These are phyloP conservation scores for Macrotyloma uniflorum DNA, from an alignment of 306 rosid genomes.

Conservation along the genomic window DNA sequence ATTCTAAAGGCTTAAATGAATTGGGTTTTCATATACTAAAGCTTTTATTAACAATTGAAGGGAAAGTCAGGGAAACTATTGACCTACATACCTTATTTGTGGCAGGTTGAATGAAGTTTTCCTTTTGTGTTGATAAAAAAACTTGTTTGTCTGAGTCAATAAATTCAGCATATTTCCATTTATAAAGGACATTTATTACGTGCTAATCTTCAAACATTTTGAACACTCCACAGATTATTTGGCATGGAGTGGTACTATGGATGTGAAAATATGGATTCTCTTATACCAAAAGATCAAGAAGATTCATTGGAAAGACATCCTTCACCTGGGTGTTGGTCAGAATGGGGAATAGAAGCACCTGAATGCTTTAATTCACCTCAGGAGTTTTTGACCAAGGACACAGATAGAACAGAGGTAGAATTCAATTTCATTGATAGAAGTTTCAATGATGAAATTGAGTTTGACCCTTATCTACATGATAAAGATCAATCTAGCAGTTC, in stretches of 20 bases:
- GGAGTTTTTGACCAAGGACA: slow-evolving; percentile 40
- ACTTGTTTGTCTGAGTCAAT: not conserved
- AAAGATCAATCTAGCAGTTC: slow-evolving; percentile 60
- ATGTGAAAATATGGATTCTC: slow-evolving; percentile 50
- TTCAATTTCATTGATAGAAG: slow-evolving; percentile 43
- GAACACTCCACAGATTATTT: slow-evolving; percentile 41
- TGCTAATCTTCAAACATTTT: slow-evolving; percentile 27
- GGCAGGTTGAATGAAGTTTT: slow-evolving; percentile 10
- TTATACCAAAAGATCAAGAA: slow-evolving; percentile 55
- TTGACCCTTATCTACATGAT: slow-evolving; percentile 50
- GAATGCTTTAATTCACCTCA: slow-evolving; percentile 46
- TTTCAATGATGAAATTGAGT: slow-evolving; percentile 47
- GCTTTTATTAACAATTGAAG: not conserved
- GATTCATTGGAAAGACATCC: slow-evolving; percentile 58
- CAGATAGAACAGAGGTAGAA: slow-evolving; percentile 41
- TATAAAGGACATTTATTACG: not conserved
- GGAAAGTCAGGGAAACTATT: slow-evolving; percentile 14
- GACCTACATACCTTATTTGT: not conserved
- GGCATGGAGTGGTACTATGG: slow-evolving; percentile 72
- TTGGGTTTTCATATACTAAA: slow-evolving; percentile 4
- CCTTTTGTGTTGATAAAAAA: not conserved
- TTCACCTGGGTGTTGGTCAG: slow-evolving; percentile 69
- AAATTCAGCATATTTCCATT: slow-evolving; percentile 20
- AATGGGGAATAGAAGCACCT: slow-evolving; percentile 61
- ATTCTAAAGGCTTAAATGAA: slow-evolving; percentile 12